Evolutionary conservation across 805 yeast genomes (phyloP), one percentile per base, ranked within the genome.

Genomic region (Scheffersomyces coipomensis): DNA sequence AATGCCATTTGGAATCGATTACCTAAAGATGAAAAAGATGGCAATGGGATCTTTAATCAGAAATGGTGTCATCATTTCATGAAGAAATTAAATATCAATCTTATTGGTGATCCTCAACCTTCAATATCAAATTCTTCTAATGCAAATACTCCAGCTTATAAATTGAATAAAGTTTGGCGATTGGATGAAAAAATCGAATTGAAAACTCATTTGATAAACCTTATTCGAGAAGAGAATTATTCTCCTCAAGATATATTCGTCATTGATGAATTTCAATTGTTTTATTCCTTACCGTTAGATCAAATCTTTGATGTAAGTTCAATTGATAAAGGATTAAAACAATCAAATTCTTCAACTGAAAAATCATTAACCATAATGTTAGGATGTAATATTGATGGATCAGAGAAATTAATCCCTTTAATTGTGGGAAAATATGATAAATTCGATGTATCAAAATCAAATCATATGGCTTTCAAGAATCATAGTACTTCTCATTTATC

Each of bases 41-140:
- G 86, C 0, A 78, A 73, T 45, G 86, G 86, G 4, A 71, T 79
- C n/a, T 81, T 81, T 49, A 73, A 75, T 31, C 78, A 77, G 44
- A 79, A 80, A 46, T 81, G 87, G 87, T 73, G 81, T 47, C 64
- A 61, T 56, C 56, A 73, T 55, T 68, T 76, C 56, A 51, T 63
- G 58, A 52, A 64, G 66, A 42, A 73, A 49, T 68, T 79, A 52
- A 76, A 78, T 45, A 69, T 79, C 22, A 73, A 76, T 47, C 55
- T 78, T n/a, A 56, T 64, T 6, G 77, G 77, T 9, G 52, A 73
- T 17, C 71, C 66, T 23, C 60, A 60, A 13, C 80, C 76, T 40
- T 53, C 71, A 8, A n/a, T 59, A 2, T 24, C 35, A 2, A 64
- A 65, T 39, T 52, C 60, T 15, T 56, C 60, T n/a, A n/a, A n/a